Evolutionary conservation across 2,329 filamentous ascomycete species (phyloP).

Genomic region (Pyrenochaeta sp.): DNA sequence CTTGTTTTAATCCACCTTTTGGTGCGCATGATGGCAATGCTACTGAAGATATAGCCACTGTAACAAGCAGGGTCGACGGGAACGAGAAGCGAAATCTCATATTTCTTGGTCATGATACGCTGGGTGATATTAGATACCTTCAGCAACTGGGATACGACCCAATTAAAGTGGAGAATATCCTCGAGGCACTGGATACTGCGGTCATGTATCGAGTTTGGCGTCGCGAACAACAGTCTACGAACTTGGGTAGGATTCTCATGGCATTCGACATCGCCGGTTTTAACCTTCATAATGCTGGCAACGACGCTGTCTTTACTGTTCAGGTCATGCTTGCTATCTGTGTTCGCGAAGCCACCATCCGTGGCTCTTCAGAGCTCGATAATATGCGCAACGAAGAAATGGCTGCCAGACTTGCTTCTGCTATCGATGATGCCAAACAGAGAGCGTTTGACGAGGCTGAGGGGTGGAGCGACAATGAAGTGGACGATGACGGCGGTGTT

Average conservation of each 20-base stretch:
- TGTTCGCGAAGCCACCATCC: conserved; percentile 53
- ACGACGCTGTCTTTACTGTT: conserved; percentile 83
- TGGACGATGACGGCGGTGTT: conserved; percentile 46
- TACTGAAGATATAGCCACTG: background rate
- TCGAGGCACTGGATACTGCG: conserved; percentile 77
- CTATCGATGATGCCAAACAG: conserved; percentile 39
- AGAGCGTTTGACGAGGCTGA: conserved; percentile 52
- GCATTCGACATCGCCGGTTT: conserved; percentile 69
- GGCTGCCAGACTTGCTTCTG: conserved; percentile 30
- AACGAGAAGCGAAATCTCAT: conserved; percentile 67
- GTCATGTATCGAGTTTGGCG: conserved; percentile 72
- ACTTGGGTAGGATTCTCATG: conserved; percentile 68
- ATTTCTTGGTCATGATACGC: conserved; percentile 79
- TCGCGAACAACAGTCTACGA: conserved; percentile 61
- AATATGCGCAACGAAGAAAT: conserved; percentile 31
- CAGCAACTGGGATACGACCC: conserved; percentile 70
- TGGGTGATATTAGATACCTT: conserved; percentile 74
- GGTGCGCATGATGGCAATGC: conserved; percentile 38
- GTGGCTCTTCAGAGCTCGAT: conserved; percentile 37
- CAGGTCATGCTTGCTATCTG: conserved; percentile 74
- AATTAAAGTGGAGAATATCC: conserved; percentile 61
- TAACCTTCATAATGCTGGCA: conserved; percentile 85
- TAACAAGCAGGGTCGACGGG: conserved; percentile 16
- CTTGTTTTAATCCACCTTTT: conserved; percentile 67
- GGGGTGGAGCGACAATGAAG: conserved; percentile 50